Evolutionary conservation across 2,329 filamentous ascomycete species (phyloP), one percentile per base, ranked within the genome.

Genomic region (Aspergillus ochraceoroseus): DNA sequence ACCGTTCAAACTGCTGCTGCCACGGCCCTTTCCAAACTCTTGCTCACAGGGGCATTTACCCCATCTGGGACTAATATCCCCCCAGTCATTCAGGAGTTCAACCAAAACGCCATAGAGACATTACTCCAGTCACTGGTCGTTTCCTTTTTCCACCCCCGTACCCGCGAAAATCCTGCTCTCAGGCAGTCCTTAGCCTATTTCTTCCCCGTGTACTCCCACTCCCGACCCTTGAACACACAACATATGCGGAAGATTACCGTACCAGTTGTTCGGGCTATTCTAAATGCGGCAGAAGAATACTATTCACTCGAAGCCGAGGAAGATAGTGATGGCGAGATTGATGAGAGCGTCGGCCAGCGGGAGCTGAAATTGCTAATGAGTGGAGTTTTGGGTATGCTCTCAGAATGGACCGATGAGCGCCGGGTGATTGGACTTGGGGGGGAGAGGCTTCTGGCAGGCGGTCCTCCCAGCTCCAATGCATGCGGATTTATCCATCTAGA

Each of bases 331-430:
- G 80, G 82, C 12, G 85, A 87, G 35, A 79, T 85, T 7, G 78
- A 78, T 25, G 83, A 85, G 43, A 82, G 80, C 49, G 88, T 94
- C 80, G 85, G 90, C 6, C 80, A 82, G 53, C 59, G 63, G 27
- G 65, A 70, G 47, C 45, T 67, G 25, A 68, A 68, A 43, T 57
- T 59, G 2, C 76, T 94, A 49, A 76, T 79, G 29, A 78, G 82
- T 2, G 85, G 94, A 43, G 87, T 86, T 1, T 80, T 85, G 2
- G 90, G 88, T 56, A 70, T 71, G 66, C 70, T 96, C 5, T 79
- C 89, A 0, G 90, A 96, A 61, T 96, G 90, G 92, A 96, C 90
- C 0, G 90, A 96, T 62, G 88, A 89, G 25, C 75, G 90, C 34
- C 89, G 94, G 63, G 72, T 80, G 5, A 68, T 80, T 7, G 72